Percentiles rank a stretch among this genome's conserved stretches.
Evolutionary conservation across 1,284 basidiomycete genomes (phyloP).

Genomic region (Somion occarium): DNA sequence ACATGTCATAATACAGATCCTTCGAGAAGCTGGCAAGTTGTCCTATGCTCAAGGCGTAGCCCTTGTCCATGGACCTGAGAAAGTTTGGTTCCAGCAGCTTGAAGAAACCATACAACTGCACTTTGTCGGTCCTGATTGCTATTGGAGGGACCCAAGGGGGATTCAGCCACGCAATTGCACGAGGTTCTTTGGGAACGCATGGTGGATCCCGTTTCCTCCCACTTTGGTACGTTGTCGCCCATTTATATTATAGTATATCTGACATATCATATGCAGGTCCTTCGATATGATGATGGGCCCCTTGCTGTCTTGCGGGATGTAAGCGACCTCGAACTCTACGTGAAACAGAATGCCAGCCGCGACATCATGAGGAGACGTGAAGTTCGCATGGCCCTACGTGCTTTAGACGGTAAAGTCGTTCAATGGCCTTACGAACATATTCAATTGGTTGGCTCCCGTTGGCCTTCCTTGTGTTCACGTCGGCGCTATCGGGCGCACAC

Average conservation of each 20-base stretch:
- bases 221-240: slow-evolving; percentile 51
- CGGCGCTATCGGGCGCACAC: slow-evolving; percentile 45
- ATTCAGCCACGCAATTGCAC: slow-evolving; percentile 32
- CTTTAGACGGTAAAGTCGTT: slow-evolving; percentile 63
- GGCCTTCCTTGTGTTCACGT: slow-evolving; percentile 38
- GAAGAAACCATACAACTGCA: slow-evolving; percentile 49
- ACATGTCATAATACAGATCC: slow-evolving; percentile 38
- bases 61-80: slow-evolving; percentile 44
- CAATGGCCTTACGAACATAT: slow-evolving; percentile 61
- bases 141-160: slow-evolving; percentile 47
- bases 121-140: slow-evolving; percentile 65
- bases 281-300: slow-evolving; percentile 68
- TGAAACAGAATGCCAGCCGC: slow-evolving; percentile 57
- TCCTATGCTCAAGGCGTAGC: slow-evolving; percentile 49
- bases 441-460: slow-evolving; percentile 42
- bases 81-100: slow-evolving; percentile 39
- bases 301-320: slow-evolving; percentile 44
- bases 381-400: slow-evolving; percentile 62
- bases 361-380: slow-evolving; percentile 51
- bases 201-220: slow-evolving; percentile 78
- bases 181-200: slow-evolving; percentile 68
- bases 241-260: slow-evolving; percentile 17
- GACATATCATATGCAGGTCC: slow-evolving; percentile 40
- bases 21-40: slow-evolving; percentile 58
- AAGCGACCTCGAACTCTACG: slow-evolving; percentile 54